Evolutionary conservation across 208 protist species (phyloP).

Genomic region (Blechomonas ayalai): DNA sequence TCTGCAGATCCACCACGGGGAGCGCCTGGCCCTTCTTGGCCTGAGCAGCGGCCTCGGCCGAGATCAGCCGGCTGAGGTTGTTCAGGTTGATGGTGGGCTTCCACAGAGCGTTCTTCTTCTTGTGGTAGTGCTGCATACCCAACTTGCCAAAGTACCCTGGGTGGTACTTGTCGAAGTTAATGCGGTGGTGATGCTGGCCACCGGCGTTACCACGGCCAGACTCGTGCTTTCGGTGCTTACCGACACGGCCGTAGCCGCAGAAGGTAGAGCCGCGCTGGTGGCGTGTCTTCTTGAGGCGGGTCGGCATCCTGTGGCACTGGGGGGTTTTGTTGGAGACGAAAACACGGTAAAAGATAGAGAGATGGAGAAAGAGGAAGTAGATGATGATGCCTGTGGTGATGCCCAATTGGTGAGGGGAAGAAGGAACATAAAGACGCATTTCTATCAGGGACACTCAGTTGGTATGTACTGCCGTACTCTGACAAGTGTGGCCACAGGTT

Average conservation of each 20-base stretch:
- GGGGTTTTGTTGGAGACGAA: constrained; percentile 8
- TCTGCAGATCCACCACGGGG: constrained; percentile 97
- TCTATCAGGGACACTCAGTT: no score
- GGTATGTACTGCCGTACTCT: no score
- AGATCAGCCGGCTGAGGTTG: constrained; percentile 97
- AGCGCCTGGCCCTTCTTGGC: constrained; percentile 83
- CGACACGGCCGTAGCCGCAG: constrained; percentile 90
- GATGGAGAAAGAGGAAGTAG: neutral
- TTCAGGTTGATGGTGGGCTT: constrained; percentile 99
- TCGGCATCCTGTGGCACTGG: constrained; percentile 63
- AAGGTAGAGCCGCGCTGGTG: constrained; percentile 91
- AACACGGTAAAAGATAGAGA: constrained; percentile 9
- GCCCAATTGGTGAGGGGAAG: neutral
- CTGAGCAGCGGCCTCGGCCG: constrained; percentile 77
- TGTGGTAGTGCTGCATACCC: constrained; percentile 98
- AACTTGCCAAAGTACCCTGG: constrained; percentile 99
- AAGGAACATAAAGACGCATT: no score
- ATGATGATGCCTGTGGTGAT: neutral
- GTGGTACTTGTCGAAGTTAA: constrained; percentile 99
- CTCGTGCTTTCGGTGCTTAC: constrained; percentile 99
- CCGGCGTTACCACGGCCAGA: constrained; percentile 99
- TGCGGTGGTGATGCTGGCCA: constrained; percentile 99
- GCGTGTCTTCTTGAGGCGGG: constrained; percentile 89
- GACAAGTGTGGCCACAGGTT: no score
- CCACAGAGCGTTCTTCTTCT: constrained; percentile 90